A percentile compares a stretch with the other conserved stretches of the same genome.
phyloP scores from a whole-genome alignment of 805 yeast genomes.

The Candida sonorensis region DNA sequence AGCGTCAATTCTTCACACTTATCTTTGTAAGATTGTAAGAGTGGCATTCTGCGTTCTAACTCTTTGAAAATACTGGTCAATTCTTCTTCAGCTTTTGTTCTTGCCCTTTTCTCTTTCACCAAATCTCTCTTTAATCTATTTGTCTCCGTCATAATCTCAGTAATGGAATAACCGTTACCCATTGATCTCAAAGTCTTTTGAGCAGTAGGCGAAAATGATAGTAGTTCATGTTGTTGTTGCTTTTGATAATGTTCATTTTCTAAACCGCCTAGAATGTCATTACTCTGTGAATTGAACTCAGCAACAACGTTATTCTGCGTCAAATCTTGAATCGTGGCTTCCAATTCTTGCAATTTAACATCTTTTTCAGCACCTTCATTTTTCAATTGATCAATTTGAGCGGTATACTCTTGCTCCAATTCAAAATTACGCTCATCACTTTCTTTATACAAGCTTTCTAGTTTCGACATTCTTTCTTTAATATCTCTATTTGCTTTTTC shows the following conservation, averaged over 20 bases:
- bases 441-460: conserved; percentile 42
- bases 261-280: conserved; percentile 16
- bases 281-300: conserved; percentile 5
- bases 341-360: conserved; percentile 34
- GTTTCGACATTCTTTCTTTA: conserved; percentile 41
- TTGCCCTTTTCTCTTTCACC: conserved; percentile 62
- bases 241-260: too few relatives aligned
- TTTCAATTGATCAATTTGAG: conserved; percentile 31
- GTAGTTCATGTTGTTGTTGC: too few relatives aligned
- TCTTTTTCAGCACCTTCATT: conserved; percentile 30
- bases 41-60: conserved; percentile 72
- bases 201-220: conserved; percentile 48
- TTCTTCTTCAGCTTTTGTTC: conserved; percentile 62
- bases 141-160: conserved; percentile 60
- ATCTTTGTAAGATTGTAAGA: conserved; percentile 58
- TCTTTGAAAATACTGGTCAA: conserved; percentile 67
- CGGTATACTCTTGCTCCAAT: conserved; percentile 29
- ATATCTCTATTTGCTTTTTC: conserved; percentile 49
- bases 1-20: conserved; percentile 50
- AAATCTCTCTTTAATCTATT: conserved; percentile 59
- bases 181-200: conserved; percentile 40
- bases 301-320: conserved; percentile 16
- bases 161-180: conserved; percentile 48
- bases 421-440: conserved; percentile 33
- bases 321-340: conserved; percentile 37